phyloP scores from a whole-genome alignment of 345 rosid species.

The Dipteronia dyeriana region DNA sequence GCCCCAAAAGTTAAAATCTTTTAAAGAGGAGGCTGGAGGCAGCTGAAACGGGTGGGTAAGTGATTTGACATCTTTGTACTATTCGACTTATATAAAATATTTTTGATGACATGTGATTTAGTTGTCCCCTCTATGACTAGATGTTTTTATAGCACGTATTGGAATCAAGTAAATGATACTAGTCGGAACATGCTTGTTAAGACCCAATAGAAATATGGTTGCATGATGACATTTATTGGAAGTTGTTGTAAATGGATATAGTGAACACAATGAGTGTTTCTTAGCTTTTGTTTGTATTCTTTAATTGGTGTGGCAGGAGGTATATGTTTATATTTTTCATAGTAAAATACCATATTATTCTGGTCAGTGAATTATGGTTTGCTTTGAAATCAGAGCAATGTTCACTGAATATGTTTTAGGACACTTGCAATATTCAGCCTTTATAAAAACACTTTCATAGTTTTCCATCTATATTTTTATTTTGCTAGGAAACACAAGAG shows the following conservation, averaged over 20 bases:
- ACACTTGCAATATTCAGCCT: not conserved
- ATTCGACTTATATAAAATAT: not conserved
- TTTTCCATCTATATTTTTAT: too few relatives aligned
- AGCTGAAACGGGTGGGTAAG: constrained; percentile 94
- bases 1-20: constrained; percentile 48
- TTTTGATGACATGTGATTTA: not conserved
- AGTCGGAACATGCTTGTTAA: not conserved
- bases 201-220: constrained; percentile 4
- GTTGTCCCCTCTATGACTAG: not conserved
- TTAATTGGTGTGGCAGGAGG: not conserved
- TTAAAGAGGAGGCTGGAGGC: constrained; percentile 88
- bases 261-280: too few relatives aligned
- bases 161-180: not conserved
- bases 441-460: too few relatives aligned
- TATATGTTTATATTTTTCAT: not conserved
- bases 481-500: too few relatives aligned
- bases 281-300: not conserved
- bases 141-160: not conserved
- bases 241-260: not conserved
- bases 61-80: constrained; percentile 20
- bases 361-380: not conserved
- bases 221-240: not conserved
- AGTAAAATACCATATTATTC: not conserved
- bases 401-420: too few relatives aligned
- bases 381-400: not conserved